phyloP scores from a whole-genome alignment of 108 stramenopile species.

The Schizochytrium sp. region DNA sequence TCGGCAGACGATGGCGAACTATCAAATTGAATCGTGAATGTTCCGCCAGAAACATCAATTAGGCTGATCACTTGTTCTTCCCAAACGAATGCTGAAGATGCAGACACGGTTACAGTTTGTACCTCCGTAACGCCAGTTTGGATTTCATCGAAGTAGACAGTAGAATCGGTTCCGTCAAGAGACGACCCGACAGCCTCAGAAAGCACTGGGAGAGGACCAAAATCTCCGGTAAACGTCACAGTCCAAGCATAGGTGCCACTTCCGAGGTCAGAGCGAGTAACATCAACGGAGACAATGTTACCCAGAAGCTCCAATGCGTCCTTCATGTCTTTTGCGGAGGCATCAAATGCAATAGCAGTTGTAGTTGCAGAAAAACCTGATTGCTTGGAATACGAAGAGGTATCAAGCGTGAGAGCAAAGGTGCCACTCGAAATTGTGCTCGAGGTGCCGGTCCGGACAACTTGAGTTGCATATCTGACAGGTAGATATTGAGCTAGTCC shows the following conservation, averaged over 20 bases:
- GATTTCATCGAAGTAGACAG: slow-evolving; percentile 65
- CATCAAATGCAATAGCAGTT: slow-evolving; percentile 29
- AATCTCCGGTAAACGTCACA: slow-evolving; percentile 71
- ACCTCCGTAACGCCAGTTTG: slow-evolving; percentile 81
- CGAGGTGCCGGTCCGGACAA: slow-evolving; percentile 62
- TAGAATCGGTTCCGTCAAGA: not conserved
- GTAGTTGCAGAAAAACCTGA: slow-evolving; percentile 16
- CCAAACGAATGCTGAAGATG: slow-evolving; percentile 75
- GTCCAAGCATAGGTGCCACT: slow-evolving; percentile 37
- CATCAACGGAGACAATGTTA: slow-evolving; percentile 78
- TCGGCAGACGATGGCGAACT: slow-evolving; percentile 61
- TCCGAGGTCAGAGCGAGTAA: slow-evolving; percentile 63
- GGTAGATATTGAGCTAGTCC: slow-evolving; percentile 78
- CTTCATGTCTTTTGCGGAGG: slow-evolving; percentile 65
- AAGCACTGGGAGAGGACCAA: slow-evolving; percentile 18
- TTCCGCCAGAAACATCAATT: not conserved
- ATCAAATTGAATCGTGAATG: slow-evolving; percentile 69
- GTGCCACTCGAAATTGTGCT: slow-evolving; percentile 32
- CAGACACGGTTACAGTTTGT: slow-evolving; percentile 80
- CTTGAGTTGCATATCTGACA: slow-evolving; percentile 78
- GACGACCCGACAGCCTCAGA: not conserved
- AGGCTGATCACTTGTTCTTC: slow-evolving; percentile 77
- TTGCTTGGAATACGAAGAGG: slow-evolving; percentile 34
- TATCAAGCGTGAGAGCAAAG: slow-evolving; percentile 71
- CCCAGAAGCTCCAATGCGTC: slow-evolving; percentile 71